Percentiles rank a stretch among this genome's conserved stretches.
These are phyloP conservation scores for Agapanthus africanus DNA, from an alignment of 106 monocot genomes.

Conservation along the genomic window DNA sequence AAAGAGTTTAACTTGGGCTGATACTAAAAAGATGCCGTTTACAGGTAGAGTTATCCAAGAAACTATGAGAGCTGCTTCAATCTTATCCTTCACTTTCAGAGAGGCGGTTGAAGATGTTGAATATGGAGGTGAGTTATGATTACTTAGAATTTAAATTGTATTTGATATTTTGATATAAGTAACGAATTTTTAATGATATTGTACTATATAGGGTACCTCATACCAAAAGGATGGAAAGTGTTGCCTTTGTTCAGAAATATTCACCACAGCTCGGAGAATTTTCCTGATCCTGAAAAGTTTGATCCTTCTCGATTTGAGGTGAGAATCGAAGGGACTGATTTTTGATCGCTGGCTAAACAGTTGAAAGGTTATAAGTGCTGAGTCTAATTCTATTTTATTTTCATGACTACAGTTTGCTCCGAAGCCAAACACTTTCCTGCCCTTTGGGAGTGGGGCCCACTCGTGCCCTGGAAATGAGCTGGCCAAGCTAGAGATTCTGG, in stretches of 20 bases:
- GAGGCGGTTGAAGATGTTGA: conserved; percentile 90
- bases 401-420: conserved; percentile 36
- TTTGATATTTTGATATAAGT: no score
- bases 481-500: conserved; percentile 90
- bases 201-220: conserved; percentile 94
- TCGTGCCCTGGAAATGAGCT: conserved; percentile 97
- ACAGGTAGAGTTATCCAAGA: conserved; percentile 84
- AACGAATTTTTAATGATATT: no score
- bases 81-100: conserved; percentile 87
- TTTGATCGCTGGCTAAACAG: no score
- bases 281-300: conserved; percentile 73
- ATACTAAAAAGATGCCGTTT: conserved; percentile 68
- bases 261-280: conserved; percentile 78
- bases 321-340: no score
- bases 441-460: conserved; percentile 84
- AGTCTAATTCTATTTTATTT: no score
- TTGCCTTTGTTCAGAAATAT: conserved; percentile 88
- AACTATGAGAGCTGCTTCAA: conserved; percentile 79
- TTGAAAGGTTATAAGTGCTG: no score
- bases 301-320: conserved; percentile 98
- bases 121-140: conserved; percentile 68
- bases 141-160: no score
- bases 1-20: conserved; percentile 55
- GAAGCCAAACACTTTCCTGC: conserved; percentile 88
- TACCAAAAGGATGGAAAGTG: conserved; percentile 97